Conservation (phyloP, 192 early-diverging fungal species). For the Gigaspora rosea region DNA sequence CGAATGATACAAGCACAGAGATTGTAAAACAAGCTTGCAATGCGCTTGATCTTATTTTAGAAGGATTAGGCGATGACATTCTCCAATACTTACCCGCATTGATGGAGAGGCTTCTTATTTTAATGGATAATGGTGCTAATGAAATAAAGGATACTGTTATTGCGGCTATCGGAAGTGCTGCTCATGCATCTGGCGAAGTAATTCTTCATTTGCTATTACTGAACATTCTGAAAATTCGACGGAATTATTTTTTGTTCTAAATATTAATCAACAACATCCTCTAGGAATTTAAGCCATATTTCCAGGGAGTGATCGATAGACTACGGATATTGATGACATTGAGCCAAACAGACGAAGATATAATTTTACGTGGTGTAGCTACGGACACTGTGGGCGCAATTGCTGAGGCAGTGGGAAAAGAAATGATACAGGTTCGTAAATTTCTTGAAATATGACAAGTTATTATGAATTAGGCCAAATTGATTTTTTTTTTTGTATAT, state of each 20-base stretch:
- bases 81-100: conserved; percentile 77
- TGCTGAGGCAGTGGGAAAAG: conserved; percentile 85
- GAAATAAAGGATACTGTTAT: conserved; percentile 79
- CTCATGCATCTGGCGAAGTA: conserved; percentile 76
- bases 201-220: conserved; percentile 26
- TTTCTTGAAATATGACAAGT: neutral
- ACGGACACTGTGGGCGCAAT: conserved; percentile 83
- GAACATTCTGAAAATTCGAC: no score
- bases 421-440: conserved; percentile 57
- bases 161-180: conserved; percentile 87
- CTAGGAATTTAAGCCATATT: conserved; percentile 74
- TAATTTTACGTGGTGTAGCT: conserved; percentile 81
- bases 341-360: conserved; percentile 66
- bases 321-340: conserved; percentile 74
- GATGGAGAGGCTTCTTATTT: conserved; percentile 77
- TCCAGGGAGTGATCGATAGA: conserved; percentile 67
- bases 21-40: conserved; percentile 80
- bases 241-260: neutral
- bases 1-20: conserved; percentile 72
- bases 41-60: conserved; percentile 88
- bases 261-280: neutral
- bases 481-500: neutral
- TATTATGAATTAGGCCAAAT: neutral
- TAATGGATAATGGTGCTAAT: conserved; percentile 67
- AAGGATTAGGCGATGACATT: conserved; percentile 78